phyloP scores from a whole-genome alignment of 192 early-diverging fungal species.

The Coemansia sp. region DNA sequence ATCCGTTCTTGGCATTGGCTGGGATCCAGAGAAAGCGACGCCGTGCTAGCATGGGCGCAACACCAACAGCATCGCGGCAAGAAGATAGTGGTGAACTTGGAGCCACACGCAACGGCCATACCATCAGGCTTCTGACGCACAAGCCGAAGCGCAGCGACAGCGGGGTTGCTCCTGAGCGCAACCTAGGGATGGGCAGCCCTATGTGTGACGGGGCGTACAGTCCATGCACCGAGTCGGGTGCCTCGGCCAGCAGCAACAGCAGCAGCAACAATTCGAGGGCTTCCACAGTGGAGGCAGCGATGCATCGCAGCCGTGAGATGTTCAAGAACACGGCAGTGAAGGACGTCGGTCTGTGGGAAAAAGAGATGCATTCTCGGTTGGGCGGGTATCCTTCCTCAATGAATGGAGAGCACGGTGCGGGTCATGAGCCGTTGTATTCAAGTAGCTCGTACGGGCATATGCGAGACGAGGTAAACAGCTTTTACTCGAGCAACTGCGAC shows the following conservation, averaged over 20 bases:
- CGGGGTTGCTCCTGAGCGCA: slow-evolving; percentile 25
- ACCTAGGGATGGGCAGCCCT: background rate
- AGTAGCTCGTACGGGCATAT: slow-evolving; percentile 21
- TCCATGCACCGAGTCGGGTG: background rate
- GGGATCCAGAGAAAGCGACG: slow-evolving; percentile 18
- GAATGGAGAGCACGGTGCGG: slow-evolving; percentile 29
- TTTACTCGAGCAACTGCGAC: slow-evolving; percentile 25
- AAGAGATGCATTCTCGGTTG: slow-evolving; percentile 39
- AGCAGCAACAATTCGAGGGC: background rate
- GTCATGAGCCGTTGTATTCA: slow-evolving; percentile 14
- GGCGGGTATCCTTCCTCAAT: slow-evolving; percentile 8
- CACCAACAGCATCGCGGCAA: background rate
- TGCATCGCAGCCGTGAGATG: slow-evolving; percentile 10
- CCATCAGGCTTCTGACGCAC: background rate
- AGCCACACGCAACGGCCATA: background rate
- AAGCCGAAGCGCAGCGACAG: slow-evolving; percentile 7
- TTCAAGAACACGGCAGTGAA: slow-evolving; percentile 29
- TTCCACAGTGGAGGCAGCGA: background rate
- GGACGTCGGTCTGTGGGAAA: slow-evolving; percentile 38
- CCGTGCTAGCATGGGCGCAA: background rate
- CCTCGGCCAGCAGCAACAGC: background rate
- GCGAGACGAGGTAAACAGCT: slow-evolving; percentile 21
- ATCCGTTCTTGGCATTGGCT: slow-evolving; percentile 58
- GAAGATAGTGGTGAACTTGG: background rate
- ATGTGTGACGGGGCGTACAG: background rate